Conservation (phyloP, 2,329 filamentous ascomycete genomes). For the Chaetomiaceae sp. region DNA sequence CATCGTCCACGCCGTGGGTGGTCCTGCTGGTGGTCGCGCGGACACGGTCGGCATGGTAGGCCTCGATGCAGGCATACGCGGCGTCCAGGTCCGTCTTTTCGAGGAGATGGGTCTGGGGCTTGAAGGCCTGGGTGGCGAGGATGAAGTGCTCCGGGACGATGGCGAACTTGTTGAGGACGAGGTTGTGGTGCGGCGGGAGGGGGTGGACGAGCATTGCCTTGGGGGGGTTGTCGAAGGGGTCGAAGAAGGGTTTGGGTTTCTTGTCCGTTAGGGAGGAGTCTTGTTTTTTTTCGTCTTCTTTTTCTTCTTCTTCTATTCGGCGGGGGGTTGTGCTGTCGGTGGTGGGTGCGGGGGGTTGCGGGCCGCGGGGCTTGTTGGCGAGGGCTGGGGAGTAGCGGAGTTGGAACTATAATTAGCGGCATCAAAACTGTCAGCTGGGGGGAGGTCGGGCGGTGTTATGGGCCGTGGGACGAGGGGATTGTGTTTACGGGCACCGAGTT, state of each 20-base stretch:
- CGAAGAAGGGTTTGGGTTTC: constrained; percentile 38
- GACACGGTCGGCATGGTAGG: no score
- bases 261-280: not conserved
- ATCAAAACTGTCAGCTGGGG: not conserved
- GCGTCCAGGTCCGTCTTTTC: constrained; percentile 47
- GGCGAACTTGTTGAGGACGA: constrained; percentile 73
- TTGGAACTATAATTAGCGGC: constrained; percentile 54
- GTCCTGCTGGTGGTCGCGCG: not conserved
- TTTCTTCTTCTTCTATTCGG: not conserved
- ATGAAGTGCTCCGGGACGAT: constrained; percentile 69
- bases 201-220: constrained; percentile 49
- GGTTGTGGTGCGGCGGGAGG: constrained; percentile 52
- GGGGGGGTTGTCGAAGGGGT: constrained; percentile 62
- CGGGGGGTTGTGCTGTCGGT: not conserved
- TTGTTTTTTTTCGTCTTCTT: not conserved
- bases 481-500: constrained; percentile 43
- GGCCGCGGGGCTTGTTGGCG: constrained; percentile 59
- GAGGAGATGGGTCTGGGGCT: constrained; percentile 54
- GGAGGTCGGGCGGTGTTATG: constrained; percentile 26
- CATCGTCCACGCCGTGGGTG: not conserved
- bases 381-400: constrained; percentile 66
- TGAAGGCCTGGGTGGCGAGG: constrained; percentile 59
- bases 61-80: constrained; percentile 57
- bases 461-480: no score
- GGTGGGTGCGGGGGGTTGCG: constrained; percentile 26